Conservation (phyloP, 2,329 filamentous ascomycete species). For the Epichloe glyceriae region DNA sequence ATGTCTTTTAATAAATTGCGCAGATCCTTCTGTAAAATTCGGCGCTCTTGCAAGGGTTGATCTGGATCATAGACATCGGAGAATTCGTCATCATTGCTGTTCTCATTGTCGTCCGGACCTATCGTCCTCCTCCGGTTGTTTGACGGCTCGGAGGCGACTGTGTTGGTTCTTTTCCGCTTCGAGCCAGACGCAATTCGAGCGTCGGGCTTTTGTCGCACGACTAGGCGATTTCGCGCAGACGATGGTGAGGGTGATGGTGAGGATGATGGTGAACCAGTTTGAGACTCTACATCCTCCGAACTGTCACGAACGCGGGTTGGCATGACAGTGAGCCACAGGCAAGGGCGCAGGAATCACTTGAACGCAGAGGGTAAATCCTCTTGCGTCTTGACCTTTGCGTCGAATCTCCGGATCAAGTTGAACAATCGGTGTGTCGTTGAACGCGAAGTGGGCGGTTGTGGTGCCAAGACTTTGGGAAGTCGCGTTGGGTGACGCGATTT, state of each 20-base stretch:
- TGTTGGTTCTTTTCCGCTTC: constrained; percentile 21
- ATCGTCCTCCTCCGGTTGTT: constrained; percentile 11
- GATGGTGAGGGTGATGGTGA: constrained; percentile 11
- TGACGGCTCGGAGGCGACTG: constrained; percentile 11
- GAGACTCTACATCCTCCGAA: constrained; percentile 7
- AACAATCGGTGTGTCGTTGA: neutral
- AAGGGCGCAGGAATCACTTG: neutral
- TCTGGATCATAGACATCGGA: constrained; percentile 62
- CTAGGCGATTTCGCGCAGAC: constrained; percentile 11
- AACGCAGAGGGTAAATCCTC: too few species aligned
- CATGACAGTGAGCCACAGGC: constrained; percentile 7
- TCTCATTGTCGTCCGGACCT: constrained; percentile 7
- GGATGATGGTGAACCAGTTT: constrained; percentile 11
- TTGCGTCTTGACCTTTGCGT: too few species aligned
- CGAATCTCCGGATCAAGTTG: too few species aligned
- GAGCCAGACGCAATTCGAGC: constrained; percentile 12
- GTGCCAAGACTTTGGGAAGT: neutral
- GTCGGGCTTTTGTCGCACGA: constrained; percentile 15
- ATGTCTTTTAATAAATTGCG: constrained; percentile 50
- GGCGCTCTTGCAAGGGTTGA: constrained; percentile 61
- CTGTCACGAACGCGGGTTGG: constrained; percentile 13
- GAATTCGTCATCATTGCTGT: constrained; percentile 9
- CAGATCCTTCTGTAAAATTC: constrained; percentile 55
- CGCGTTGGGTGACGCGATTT: neutral
- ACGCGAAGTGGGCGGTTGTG: neutral